Evolutionary conservation across 2,329 filamentous ascomycete genomes (phyloP), one percentile per base, ranked within the genome.

Genomic region (Colletotrichum australisinense): DNA sequence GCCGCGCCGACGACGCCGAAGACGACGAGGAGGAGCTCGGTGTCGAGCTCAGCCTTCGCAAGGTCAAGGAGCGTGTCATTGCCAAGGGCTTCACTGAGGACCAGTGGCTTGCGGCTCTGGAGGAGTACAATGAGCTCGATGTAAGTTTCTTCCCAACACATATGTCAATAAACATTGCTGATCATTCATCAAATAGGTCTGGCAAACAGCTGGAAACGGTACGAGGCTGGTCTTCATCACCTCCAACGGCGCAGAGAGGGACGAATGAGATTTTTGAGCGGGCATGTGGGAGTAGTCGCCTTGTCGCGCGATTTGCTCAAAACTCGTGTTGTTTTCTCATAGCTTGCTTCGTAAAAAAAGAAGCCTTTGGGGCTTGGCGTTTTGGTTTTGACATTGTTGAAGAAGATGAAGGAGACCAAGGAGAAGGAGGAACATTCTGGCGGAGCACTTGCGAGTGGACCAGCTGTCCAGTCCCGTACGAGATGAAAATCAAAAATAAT

Each of bases 51-150:
- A 97, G 93, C 83, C 89, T 99, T 86, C 90, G 93, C 77, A 93
- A 95, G 83, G 94, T 99, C 73, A 91, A 95, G 81, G 95, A 98
- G 83, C 87, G 97, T 76, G 95, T 99, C 35, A 88, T 98, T 78
- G 97, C 95, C 66, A 98, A 98, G 89, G 97, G 97, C 3, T 99
- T 98, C 83, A 99, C 96, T 0, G 93, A 95, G 76, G 95, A 98
- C 83, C 95, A 99, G 83, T 95, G 98, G 85, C 88, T 94, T 79
- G 90, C 90, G 77, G 93, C 95, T 24, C 88, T 99, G 80, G 93
- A 98, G 75, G 96, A 98, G 86, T 98, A 99, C 84, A 92, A 94
- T 3, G 87, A 90, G 76, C 85, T 97, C 74, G 94, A 98, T 86
- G 97, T 98, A 87, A 94, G 95, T 93, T 64, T 53, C 9, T 14